Evolutionary conservation across 2,329 filamentous ascomycete genomes (phyloP).

Genomic region (Dactylonectria estremocensis): DNA sequence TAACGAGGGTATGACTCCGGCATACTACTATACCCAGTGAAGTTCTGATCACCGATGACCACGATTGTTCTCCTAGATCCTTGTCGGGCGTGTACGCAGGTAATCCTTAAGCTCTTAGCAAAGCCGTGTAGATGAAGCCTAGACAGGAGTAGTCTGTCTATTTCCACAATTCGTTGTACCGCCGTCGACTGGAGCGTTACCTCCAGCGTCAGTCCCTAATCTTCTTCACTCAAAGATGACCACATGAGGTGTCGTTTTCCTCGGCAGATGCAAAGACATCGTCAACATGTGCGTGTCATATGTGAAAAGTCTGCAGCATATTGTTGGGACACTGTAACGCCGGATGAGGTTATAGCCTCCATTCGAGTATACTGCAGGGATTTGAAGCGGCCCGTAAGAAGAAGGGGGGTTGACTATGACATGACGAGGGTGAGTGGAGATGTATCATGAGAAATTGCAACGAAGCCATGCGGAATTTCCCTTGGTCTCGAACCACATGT

Average conservation of each 20-base stretch:
- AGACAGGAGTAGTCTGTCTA: not conserved
- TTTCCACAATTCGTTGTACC: too few relatives aligned
- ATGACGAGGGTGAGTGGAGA: not conserved
- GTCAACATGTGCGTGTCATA: not conserved
- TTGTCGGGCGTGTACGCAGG: not conserved
- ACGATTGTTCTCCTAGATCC: not conserved
- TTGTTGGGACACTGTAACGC: not conserved
- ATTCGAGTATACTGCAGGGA: not conserved
- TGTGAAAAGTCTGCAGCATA: too few relatives aligned
- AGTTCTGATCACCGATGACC: not conserved
- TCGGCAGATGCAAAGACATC: not conserved
- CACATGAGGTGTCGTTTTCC: not conserved
- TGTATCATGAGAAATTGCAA: too few relatives aligned
- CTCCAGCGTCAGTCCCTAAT: too few relatives aligned
- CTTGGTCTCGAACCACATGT: not conserved
- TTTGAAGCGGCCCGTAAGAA: not conserved
- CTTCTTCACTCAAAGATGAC: conserved; percentile 1
- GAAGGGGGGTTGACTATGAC: not conserved
- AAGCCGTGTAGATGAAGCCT: not conserved
- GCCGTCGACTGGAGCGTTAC: not conserved
- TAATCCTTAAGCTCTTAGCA: not conserved
- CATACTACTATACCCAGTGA: too few relatives aligned
- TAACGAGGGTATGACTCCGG: too few relatives aligned
- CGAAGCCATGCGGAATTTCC: not conserved
- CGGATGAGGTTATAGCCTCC: not conserved